These are phyloP conservation scores for Ensete ventricosum DNA, from an alignment of 176 grass and related monocot genomes.

Conservation along the genomic window DNA sequence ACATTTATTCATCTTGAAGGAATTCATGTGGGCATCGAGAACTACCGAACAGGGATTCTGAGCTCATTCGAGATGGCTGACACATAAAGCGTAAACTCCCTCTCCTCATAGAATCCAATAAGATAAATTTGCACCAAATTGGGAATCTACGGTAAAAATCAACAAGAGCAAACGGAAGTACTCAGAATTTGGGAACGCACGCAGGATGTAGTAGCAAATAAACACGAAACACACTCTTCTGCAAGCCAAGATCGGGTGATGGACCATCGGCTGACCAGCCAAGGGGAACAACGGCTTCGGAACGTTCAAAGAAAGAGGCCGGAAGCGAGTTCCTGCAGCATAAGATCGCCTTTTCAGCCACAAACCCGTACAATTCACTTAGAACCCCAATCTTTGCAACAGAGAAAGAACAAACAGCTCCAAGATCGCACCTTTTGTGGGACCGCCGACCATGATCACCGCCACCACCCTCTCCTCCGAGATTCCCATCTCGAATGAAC, in stretches of 20 bases:
- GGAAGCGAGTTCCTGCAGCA: slow-evolving; percentile 73
- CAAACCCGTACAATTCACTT: slow-evolving; percentile 6
- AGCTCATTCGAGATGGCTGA: slow-evolving; percentile 96
- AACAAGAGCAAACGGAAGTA: not conserved
- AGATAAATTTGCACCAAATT: slow-evolving; percentile 97
- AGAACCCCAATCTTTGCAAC: not conserved
- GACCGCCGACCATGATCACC: slow-evolving; percentile 97
- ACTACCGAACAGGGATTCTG: slow-evolving; percentile 79
- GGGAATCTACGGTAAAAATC: slow-evolving; percentile 54
- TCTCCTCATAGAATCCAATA: slow-evolving; percentile 91
- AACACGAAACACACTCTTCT: slow-evolving; percentile 29
- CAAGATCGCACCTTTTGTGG: slow-evolving; percentile 59
- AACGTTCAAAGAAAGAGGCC: slow-evolving; percentile 89
- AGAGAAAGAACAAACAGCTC: not conserved
- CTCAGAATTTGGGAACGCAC: not conserved
- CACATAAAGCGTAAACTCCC: slow-evolving; percentile 90
- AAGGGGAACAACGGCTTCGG: slow-evolving; percentile 97
- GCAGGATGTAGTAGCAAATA: not conserved
- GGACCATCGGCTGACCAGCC: slow-evolving; percentile 93
- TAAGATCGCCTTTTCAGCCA: not conserved
- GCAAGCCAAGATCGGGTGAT: slow-evolving; percentile 87
- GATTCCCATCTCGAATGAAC: slow-evolving; percentile 41
- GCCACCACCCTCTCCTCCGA: slow-evolving; percentile 75
- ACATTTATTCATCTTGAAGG: not conserved
- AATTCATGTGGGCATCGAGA: not conserved